Conservation (phyloP, 2,329 filamentous ascomycete species). For the Claviceps monticola region DNA sequence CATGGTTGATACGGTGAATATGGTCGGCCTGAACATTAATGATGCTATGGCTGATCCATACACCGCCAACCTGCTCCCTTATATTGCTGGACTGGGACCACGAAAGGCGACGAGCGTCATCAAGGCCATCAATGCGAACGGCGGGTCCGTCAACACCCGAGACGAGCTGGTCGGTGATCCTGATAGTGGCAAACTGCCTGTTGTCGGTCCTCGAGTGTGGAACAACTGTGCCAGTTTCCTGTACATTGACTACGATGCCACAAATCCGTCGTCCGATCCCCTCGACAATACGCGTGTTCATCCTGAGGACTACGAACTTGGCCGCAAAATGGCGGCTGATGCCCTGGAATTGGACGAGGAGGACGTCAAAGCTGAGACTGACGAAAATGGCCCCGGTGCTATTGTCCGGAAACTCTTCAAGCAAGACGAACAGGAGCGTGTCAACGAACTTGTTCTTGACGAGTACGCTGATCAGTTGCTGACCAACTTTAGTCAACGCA, state of each 20-base stretch:
- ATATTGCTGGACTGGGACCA: conserved; percentile 79
- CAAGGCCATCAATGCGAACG: conserved; percentile 80
- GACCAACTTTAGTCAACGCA: conserved; percentile 82
- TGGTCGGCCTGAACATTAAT: conserved; percentile 90
- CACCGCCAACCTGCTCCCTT: conserved; percentile 77
- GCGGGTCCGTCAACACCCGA: conserved; percentile 69
- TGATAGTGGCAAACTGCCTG: conserved; percentile 60
- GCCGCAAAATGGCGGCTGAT: conserved; percentile 96
- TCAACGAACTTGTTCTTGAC: conserved; percentile 91
- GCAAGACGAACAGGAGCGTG: conserved; percentile 83
- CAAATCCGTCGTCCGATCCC: conserved; percentile 72
- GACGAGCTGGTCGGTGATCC: conserved; percentile 82
- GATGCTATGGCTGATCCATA: conserved; percentile 73
- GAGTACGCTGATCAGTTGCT: conserved; percentile 95
- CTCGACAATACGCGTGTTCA: conserved; percentile 95
- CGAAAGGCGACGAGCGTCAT: conserved; percentile 67
- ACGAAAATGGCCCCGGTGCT: conserved; percentile 77
- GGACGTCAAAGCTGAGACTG: conserved; percentile 87
- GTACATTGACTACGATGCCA: conserved; percentile 76
- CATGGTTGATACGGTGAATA: conserved; percentile 96
- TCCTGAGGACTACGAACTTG: conserved; percentile 95
- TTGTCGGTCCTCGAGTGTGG: conserved; percentile 83
- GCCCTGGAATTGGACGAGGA: conserved; percentile 94
- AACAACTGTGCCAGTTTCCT: conserved; percentile 96
- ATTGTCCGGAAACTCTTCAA: conserved; percentile 92